Evolutionary conservation across 306 rosid species (phyloP).

Genomic region (Citrullus amarus): DNA sequence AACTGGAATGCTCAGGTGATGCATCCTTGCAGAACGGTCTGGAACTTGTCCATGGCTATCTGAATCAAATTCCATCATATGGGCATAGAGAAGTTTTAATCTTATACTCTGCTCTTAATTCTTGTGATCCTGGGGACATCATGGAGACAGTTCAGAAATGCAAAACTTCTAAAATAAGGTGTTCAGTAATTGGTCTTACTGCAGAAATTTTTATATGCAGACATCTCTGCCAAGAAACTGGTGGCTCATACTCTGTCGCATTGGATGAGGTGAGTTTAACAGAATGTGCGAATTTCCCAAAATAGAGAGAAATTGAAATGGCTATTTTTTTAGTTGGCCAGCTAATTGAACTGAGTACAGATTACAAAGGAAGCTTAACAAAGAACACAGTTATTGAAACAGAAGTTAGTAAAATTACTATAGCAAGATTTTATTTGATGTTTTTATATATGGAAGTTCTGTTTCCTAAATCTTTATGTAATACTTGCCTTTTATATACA

Average conservation of each 20-base stretch:
- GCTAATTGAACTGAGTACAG: neutral
- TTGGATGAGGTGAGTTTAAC: conserved; percentile 69
- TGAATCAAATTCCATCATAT: conserved; percentile 74
- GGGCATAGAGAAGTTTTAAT: conserved; percentile 88
- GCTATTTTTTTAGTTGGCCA: neutral
- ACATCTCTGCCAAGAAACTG: conserved; percentile 88
- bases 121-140: conserved; percentile 92
- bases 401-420: neutral
- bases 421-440: neutral
- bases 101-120: conserved; percentile 82
- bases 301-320: neutral
- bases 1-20: conserved; percentile 90
- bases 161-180: conserved; percentile 76
- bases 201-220: conserved; percentile 92
- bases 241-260: conserved; percentile 73
- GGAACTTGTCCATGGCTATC: conserved; percentile 77
- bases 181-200: conserved; percentile 92
- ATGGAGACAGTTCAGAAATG: conserved; percentile 92
- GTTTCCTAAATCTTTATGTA: neutral
- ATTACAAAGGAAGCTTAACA: neutral
- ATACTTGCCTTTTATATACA: conserved; percentile 22
- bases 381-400: neutral
- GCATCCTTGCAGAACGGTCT: conserved; percentile 86
- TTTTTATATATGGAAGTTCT: neutral
- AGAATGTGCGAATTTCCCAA: neutral